Conservation (phyloP, 2,329 filamentous ascomycete genomes). For the Calonectria pauciramosa region DNA sequence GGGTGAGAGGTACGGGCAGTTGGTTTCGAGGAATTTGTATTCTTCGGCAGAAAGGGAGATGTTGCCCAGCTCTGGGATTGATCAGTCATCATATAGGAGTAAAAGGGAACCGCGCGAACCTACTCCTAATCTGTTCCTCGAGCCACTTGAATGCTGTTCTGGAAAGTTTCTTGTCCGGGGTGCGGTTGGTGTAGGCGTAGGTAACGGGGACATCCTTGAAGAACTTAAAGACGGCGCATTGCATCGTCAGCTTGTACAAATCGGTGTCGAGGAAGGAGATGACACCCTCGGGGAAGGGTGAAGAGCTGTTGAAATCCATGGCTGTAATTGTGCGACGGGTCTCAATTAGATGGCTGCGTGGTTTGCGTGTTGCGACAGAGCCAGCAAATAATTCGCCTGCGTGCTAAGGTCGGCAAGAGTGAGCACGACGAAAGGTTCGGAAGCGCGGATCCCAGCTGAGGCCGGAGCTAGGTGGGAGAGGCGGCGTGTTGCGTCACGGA, state of each 20-base stretch:
- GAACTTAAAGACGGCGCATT: slow-evolving; percentile 94
- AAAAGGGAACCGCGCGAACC: slow-evolving; percentile 42
- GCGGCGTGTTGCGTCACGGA: slow-evolving; percentile 12
- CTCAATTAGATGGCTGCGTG: not conserved
- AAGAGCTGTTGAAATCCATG: slow-evolving; percentile 78
- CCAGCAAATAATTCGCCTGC: not conserved
- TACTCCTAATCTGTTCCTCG: slow-evolving; percentile 83
- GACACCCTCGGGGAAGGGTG: slow-evolving; percentile 80
- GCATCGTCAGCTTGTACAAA: slow-evolving; percentile 98
- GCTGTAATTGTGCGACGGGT: slow-evolving; percentile 5
- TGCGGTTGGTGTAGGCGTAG: slow-evolving; percentile 96
- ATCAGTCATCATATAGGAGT: slow-evolving; percentile 43
- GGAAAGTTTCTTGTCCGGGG: slow-evolving; percentile 91
- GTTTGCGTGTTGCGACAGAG: not conserved
- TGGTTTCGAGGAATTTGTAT: slow-evolving; percentile 80
- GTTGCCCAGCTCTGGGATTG: slow-evolving; percentile 79
- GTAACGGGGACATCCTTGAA: slow-evolving; percentile 87
- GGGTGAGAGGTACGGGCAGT: slow-evolving; percentile 84
- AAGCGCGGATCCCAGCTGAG: slow-evolving; percentile 32
- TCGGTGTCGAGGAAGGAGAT: slow-evolving; percentile 87
- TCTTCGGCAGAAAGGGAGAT: slow-evolving; percentile 86
- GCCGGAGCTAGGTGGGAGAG: slow-evolving; percentile 21
- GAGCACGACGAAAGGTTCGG: slow-evolving; percentile 21
- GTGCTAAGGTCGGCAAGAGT: not conserved
- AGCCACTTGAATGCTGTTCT: slow-evolving; percentile 89